These are phyloP conservation scores for Xylariaceae sp. DNA, from an alignment of 2,329 filamentous ascomycete genomes.

Conservation along the genomic window DNA sequence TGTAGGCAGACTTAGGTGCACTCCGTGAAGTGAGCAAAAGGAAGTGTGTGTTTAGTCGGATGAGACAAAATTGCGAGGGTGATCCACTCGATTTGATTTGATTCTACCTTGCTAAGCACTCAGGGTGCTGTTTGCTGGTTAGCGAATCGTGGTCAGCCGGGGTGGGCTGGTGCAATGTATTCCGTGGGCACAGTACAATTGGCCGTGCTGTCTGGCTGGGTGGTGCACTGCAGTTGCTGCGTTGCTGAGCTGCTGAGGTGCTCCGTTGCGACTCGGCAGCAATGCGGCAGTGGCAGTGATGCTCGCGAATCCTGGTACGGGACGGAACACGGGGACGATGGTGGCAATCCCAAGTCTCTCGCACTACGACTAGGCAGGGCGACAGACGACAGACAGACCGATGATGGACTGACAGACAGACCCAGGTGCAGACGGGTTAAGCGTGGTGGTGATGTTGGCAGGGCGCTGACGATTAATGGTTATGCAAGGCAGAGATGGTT, in stretches of 20 bases:
- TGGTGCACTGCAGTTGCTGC: conserved; percentile 6
- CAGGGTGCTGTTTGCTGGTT: conserved; percentile 13
- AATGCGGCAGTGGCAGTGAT: conserved; percentile 11
- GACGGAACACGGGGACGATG: background rate
- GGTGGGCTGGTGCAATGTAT: conserved; percentile 11
- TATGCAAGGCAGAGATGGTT: conserved; percentile 15
- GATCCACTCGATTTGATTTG: conserved; percentile 25
- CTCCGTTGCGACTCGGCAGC: background rate
- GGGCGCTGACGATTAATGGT: conserved; percentile 16
- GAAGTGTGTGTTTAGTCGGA: conserved; percentile 20
- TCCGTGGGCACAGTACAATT: conserved; percentile 6
- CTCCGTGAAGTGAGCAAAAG: conserved; percentile 11
- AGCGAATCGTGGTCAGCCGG: conserved; percentile 15
- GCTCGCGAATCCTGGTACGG: conserved; percentile 3
- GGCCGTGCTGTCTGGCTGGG: conserved; percentile 2
- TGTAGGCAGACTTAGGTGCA: conserved; percentile 4
- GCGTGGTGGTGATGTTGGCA: conserved; percentile 18
- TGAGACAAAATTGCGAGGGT: conserved; percentile 22
- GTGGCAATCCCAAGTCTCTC: conserved; percentile 5
- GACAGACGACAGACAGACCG: too few species aligned
- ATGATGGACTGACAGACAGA: background rate
- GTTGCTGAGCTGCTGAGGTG: too few species aligned
- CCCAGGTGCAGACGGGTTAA: background rate
- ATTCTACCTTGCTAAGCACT: conserved; percentile 16
- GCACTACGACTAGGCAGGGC: background rate